Conservation (phyloP, 164 flowering plant species). For the Pachysandra terminalis region DNA sequence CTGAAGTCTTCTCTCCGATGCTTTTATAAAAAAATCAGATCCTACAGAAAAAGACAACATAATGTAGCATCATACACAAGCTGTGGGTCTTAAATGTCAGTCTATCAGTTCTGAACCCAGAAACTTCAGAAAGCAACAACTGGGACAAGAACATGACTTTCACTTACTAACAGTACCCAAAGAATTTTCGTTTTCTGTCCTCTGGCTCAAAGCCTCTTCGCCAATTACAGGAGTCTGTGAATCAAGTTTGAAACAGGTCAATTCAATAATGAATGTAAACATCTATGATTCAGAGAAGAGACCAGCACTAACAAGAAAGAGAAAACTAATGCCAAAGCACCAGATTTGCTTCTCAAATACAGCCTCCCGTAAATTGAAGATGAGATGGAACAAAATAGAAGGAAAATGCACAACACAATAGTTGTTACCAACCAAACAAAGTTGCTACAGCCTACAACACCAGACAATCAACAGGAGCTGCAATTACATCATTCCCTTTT, state of each 20-base stretch:
- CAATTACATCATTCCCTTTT: no score
- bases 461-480: no score
- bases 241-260: constrained; percentile 20
- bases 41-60: constrained; percentile 18
- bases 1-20: constrained; percentile 26
- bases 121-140: neutral
- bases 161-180: constrained; percentile 29
- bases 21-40: constrained; percentile 35
- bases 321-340: neutral
- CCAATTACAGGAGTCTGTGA: constrained; percentile 29
- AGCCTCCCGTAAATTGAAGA: neutral
- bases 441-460: no score
- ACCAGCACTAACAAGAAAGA: neutral
- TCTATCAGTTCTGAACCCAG: neutral
- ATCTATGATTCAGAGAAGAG: constrained; percentile 1
- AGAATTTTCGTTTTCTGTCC: constrained; percentile 17
- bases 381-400: neutral
- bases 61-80: neutral
- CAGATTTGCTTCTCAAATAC: neutral
- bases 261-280: constrained; percentile 8
- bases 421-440: no score
- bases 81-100: neutral
- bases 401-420: no score
- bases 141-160: neutral
- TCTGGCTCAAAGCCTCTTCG: constrained; percentile 18